Percentiles rank a stretch among this genome's conserved stretches.
Conservation (phyloP, 140 eudicot genomes). For the Senecio squalidus region DNA sequence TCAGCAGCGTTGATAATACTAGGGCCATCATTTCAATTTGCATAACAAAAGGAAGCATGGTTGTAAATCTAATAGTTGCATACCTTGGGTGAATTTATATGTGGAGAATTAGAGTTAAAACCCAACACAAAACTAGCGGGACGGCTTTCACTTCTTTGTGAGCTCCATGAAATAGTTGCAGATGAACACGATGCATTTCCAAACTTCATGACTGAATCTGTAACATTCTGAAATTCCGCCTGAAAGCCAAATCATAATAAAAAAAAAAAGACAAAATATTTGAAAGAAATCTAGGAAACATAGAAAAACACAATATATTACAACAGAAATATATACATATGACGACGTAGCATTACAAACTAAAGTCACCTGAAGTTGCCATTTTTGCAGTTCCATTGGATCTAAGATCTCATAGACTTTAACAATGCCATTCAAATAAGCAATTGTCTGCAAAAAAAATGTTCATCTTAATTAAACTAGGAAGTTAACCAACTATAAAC, state of each 20-base stretch:
- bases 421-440: constrained; percentile 71
- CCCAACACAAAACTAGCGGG: constrained; percentile 82
- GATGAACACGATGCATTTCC: constrained; percentile 53
- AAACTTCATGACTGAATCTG: constrained; percentile 63
- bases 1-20: background rate
- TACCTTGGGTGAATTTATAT: constrained; percentile 86
- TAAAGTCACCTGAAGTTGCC: constrained; percentile 88
- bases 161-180: constrained; percentile 87
- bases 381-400: constrained; percentile 63
- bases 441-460: constrained; percentile 47
- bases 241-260: constrained; percentile 25
- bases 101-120: constrained; percentile 56
- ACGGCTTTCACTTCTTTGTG: constrained; percentile 58
- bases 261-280: background rate
- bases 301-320: background rate
- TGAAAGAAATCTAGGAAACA: background rate
- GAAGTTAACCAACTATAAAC: background rate
- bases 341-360: background rate
- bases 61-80: background rate
- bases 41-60: constrained; percentile 7
- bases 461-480: background rate
- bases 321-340: background rate
- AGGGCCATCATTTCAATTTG: constrained; percentile 4
- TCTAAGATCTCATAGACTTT: constrained; percentile 76
- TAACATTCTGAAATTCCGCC: constrained; percentile 89